Percentiles rank a stretch among this genome's conserved stretches.
These are phyloP conservation scores for Flaveria bidentis DNA, from an alignment of 129 eudicot species.

Conservation along the genomic window DNA sequence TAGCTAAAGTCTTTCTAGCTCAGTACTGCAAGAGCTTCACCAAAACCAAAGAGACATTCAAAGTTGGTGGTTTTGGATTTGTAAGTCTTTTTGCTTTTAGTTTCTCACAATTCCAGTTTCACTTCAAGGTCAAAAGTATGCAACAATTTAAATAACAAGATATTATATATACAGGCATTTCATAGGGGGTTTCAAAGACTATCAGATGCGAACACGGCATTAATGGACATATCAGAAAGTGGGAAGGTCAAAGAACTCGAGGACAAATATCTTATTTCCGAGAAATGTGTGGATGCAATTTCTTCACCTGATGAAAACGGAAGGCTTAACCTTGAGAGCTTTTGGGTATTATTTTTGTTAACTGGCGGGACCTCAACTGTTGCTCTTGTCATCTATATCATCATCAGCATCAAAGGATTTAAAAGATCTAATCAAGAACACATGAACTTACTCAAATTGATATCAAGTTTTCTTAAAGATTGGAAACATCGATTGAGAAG, in stretches of 20 bases:
- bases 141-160: not conserved
- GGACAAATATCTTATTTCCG: constrained; percentile 18
- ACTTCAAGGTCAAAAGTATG: not conserved
- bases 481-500: constrained; percentile 26
- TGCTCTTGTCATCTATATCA: constrained; percentile 36
- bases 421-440: constrained; percentile 17
- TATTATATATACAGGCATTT: constrained; percentile 42
- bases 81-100: constrained; percentile 35
- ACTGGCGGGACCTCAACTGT: constrained; percentile 47
- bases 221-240: constrained; percentile 39
- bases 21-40: constrained; percentile 47
- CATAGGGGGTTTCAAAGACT: constrained; percentile 27
- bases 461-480: constrained; percentile 23
- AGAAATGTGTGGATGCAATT: constrained; percentile 36
- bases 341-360: constrained; percentile 41
- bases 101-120: not conserved
- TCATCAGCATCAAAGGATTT: not conserved
- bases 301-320: constrained; percentile 30
- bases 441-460: not conserved
- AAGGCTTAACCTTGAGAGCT: constrained; percentile 43
- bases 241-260: constrained; percentile 37
- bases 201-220: constrained; percentile 38
- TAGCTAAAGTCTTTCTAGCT: constrained; percentile 53
- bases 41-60: constrained; percentile 45
- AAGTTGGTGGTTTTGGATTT: constrained; percentile 62